Evolutionary conservation across 2,329 filamentous ascomycete genomes (phyloP).

Genomic region (Aspergillus melleus): DNA sequence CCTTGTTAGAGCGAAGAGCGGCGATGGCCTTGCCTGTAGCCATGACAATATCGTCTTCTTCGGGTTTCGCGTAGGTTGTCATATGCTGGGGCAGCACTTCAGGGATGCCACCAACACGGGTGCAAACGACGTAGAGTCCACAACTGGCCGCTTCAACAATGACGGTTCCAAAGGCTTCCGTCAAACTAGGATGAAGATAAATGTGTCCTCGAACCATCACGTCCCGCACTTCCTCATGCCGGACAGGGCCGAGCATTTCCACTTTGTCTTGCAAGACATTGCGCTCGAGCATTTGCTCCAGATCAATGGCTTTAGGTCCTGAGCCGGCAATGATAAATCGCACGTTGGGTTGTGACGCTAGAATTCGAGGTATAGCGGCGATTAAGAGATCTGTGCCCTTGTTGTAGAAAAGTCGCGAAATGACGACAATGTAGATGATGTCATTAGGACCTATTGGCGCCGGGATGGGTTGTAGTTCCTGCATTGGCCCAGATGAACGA

Average conservation of each 20-base stretch:
- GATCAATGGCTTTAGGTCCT: slow-evolving; percentile 92
- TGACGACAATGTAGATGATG: slow-evolving; percentile 92
- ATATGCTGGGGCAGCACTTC: slow-evolving; percentile 95
- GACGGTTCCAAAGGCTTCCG: slow-evolving; percentile 95
- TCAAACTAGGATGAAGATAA: slow-evolving; percentile 91
- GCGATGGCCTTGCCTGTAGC: slow-evolving; percentile 89
- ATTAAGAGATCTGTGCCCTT: slow-evolving; percentile 98
- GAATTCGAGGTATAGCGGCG: slow-evolving; percentile 87
- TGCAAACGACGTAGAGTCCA: slow-evolving; percentile 94
- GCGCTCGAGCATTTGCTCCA: slow-evolving; percentile 97
- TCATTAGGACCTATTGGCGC: slow-evolving; percentile 77
- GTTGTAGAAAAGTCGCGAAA: slow-evolving; percentile 97
- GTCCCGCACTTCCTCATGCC: slow-evolving; percentile 94
- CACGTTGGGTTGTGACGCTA: slow-evolving; percentile 86
- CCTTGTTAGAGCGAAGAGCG: slow-evolving; percentile 77
- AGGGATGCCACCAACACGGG: slow-evolving; percentile 92
- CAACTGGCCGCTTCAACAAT: slow-evolving; percentile 97
- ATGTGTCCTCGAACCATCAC: slow-evolving; percentile 98
- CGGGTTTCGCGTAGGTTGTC: slow-evolving; percentile 95
- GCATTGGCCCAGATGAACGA: slow-evolving; percentile 20
- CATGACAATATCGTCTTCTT: slow-evolving; percentile 89
- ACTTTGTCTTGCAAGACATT: slow-evolving; percentile 93
- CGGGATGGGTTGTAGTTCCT: slow-evolving; percentile 53
- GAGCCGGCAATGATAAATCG: slow-evolving; percentile 96
- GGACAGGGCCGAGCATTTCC: slow-evolving; percentile 84